Evolutionary conservation across 163 green algal genomes (phyloP).

Genomic region (Volvox carteri): DNA sequence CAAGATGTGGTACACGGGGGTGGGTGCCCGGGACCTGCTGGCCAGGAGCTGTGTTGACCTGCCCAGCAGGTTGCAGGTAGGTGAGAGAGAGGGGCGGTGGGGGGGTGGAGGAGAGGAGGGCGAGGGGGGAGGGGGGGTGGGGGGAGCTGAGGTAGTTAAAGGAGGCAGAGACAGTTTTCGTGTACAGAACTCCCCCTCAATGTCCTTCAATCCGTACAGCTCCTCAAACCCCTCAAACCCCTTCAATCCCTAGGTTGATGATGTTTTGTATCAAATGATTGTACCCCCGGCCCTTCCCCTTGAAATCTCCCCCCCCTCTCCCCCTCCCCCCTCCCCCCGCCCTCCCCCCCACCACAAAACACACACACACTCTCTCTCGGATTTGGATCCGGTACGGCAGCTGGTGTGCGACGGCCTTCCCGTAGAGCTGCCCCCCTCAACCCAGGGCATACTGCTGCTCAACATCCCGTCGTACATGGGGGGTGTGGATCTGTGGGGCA

Average conservation of each 20-base stretch:
- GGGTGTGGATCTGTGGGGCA: conserved; percentile 88
- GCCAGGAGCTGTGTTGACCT: conserved; percentile 72
- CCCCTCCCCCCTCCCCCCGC: not conserved
- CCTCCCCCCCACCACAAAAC: not conserved
- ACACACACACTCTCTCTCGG: not conserved
- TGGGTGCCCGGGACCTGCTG: conserved; percentile 87
- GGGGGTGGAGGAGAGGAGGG: not conserved
- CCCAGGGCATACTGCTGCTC: conserved; percentile 51
- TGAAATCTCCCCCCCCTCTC: not conserved
- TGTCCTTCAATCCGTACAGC: no score
- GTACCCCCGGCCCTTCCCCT: not conserved
- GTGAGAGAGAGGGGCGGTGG: no score
- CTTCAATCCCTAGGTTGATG: no score
- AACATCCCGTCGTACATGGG: conserved; percentile 66
- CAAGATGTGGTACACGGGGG: conserved; percentile 86
- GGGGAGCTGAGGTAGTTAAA: not conserved
- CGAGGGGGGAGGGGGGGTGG: not conserved
- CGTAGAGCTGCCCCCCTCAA: conserved; percentile 70
- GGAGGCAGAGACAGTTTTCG: no score
- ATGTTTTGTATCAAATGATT: not conserved
- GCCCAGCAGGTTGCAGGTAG: conserved; percentile 63
- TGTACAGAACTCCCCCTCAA: no score
- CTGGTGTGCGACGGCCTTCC: conserved; percentile 76
- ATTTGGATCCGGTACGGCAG: conserved; percentile 1
- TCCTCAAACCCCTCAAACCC: no score